phyloP scores from a whole-genome alignment of 2,329 filamentous ascomycete genomes.

The Dendryphion nanum region DNA sequence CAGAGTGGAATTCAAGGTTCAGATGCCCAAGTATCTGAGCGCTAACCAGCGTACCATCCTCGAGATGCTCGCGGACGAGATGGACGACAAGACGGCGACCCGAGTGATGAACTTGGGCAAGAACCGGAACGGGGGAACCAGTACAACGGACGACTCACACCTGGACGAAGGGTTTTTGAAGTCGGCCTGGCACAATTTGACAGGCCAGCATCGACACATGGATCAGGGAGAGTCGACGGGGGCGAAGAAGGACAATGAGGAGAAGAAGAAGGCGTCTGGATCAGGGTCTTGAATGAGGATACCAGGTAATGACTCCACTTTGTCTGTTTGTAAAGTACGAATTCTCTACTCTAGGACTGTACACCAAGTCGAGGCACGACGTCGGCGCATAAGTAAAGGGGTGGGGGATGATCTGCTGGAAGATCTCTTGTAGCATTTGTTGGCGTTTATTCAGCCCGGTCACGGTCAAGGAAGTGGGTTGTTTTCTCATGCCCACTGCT shows the following conservation, averaged over 20 bases:
- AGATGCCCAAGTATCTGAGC: conserved; percentile 91
- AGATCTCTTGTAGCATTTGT: conserved; percentile 28
- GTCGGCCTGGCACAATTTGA: conserved; percentile 88
- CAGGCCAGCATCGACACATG: conserved; percentile 59
- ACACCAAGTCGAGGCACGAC: too few relatives aligned
- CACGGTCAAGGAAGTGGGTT: too few relatives aligned
- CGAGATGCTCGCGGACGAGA: conserved; percentile 95
- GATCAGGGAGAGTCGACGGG: conserved; percentile 34
- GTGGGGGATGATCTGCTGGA: conserved; percentile 9
- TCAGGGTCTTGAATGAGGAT: conserved; percentile 20
- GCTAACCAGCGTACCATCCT: conserved; percentile 89
- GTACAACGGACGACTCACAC: conserved; percentile 44
- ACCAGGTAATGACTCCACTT: too few relatives aligned
- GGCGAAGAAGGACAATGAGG: conserved; percentile 21
- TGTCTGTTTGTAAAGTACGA: too few relatives aligned
- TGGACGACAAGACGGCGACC: conserved; percentile 88
- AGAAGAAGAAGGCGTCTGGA: conserved; percentile 34
- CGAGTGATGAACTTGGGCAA: conserved; percentile 80
- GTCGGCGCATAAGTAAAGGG: too few relatives aligned
- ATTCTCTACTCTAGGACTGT: too few relatives aligned
- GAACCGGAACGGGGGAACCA: conserved; percentile 35
- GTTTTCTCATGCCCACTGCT: conserved; percentile 15
- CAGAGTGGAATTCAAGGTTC: conserved; percentile 89
- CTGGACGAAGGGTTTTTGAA: conserved; percentile 89
- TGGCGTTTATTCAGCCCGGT: conserved; percentile 19